Base-by-base conservation (phyloP, 768 basidiomycete species). In the Naganishia vaughanmartiniae region DNA sequence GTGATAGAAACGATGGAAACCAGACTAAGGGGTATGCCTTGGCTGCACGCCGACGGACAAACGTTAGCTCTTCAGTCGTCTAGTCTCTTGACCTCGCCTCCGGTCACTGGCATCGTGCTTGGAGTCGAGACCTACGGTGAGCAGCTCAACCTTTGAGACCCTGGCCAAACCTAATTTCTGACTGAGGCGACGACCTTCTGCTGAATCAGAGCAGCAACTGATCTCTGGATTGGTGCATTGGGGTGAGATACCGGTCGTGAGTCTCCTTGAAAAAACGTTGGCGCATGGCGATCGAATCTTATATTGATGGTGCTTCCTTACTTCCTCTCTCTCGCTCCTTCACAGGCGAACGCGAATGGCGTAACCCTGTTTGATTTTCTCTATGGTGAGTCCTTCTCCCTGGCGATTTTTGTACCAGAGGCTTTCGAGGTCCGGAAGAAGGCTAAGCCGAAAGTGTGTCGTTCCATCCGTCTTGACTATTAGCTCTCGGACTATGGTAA, bases 291-390 rank as follows among this genome's bases (percentile, higher is more conserved):
- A n/a, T n/a, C n/a, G n/a, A n/a, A n/a, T n/a, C n/a, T n/a, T n/a
- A n/a, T n/a, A n/a, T n/a, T n/a, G n/a, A n/a, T n/a, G n/a, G n/a
- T n/a, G n/a, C n/a, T 21, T 39, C 24, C 54, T 28, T 17, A 28
- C 26, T 54, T 26, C 30, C 3, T 17, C 24, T 12, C 11, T 28
- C 12, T 28, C 5, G n/a, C 26, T n/a, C n/a, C n/a, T n/a, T n/a
- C n/a, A 26, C 39, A 60, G 58, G 28, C 58, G 31, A 60, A 60
- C 28, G 34, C 34, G 24, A 60, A 60, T 42, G 58, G 58, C n/a
- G 58, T 60, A 39, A 60, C 58, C 24, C 24, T 60, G n/a, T 17
- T 45, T n/a, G 58, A 60, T 42, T 34, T 21, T 9, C 58, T 60
- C 1, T 17, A 39, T 45, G 58, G 58, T 60, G 24, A 60, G 58